phyloP scores from a whole-genome alignment of 768 basidiomycete species.

The Russula emetica region DNA sequence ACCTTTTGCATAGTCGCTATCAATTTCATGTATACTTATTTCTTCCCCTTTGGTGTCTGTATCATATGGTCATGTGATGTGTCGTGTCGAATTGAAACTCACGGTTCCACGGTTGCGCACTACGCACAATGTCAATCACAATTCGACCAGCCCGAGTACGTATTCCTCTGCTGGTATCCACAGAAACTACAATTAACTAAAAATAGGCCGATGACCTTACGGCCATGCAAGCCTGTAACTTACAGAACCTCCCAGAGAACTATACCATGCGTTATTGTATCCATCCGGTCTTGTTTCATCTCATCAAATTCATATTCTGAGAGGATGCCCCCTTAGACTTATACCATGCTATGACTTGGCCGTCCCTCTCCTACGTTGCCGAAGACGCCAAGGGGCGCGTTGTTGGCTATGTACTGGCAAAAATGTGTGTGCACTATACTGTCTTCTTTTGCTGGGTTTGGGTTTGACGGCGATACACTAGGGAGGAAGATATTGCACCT shows the following conservation, averaged over 20 bases:
- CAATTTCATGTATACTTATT: neutral
- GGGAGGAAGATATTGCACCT: slow-evolving; percentile 62
- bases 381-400: slow-evolving; percentile 85
- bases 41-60: neutral
- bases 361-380: slow-evolving; percentile 88
- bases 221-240: slow-evolving; percentile 92
- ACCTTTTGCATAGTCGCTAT: neutral
- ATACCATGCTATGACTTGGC: slow-evolving; percentile 64
- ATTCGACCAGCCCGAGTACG: slow-evolving; percentile 40
- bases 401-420: slow-evolving; percentile 93
- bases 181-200: slow-evolving; percentile 5
- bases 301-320: neutral
- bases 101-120: neutral
- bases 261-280: slow-evolving; percentile 78
- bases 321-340: neutral
- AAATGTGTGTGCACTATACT: slow-evolving; percentile 62
- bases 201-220: slow-evolving; percentile 77
- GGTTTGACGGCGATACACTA: slow-evolving; percentile 32
- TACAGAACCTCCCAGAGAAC: slow-evolving; percentile 91
- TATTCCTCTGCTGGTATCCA: slow-evolving; percentile 14
- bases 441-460: neutral
- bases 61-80: slow-evolving; percentile 6
- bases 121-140: slow-evolving; percentile 39
- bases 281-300: slow-evolving; percentile 29
- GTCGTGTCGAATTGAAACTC: too few relatives aligned